These are phyloP conservation scores for Combretum micranthum DNA, from an alignment of 345 rosid species.

Conservation along the genomic window DNA sequence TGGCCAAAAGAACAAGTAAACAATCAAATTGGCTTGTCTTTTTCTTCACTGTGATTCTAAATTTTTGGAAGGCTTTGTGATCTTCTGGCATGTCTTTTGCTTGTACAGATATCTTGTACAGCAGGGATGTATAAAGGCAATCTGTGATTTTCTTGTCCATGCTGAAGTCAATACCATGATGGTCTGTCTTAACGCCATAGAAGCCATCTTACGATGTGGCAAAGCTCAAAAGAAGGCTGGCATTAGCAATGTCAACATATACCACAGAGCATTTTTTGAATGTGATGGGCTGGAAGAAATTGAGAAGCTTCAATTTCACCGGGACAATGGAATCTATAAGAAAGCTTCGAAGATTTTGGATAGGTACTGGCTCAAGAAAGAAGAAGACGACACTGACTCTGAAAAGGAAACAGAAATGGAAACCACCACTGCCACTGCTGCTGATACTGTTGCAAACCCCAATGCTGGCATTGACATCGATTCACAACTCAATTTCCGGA, in stretches of 20 bases:
- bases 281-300: slow-evolving; percentile 32
- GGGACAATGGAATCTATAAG: slow-evolving; percentile 27
- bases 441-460: too few species aligned
- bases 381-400: slow-evolving; percentile 11
- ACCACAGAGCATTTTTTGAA: slow-evolving; percentile 22
- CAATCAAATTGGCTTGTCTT: too few species aligned
- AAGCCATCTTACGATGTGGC: slow-evolving; percentile 31
- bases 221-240: slow-evolving; percentile 26
- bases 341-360: slow-evolving; percentile 31
- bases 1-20: too few species aligned
- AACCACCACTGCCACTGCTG: too few species aligned
- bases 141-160: slow-evolving; percentile 31
- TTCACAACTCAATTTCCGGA: slow-evolving; percentile 15
- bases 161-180: slow-evolving; percentile 24
- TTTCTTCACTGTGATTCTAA: too few species aligned
- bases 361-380: slow-evolving; percentile 29
- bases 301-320: slow-evolving; percentile 27
- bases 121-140: slow-evolving; percentile 34
- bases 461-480: slow-evolving; percentile 6
- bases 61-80: too few species aligned
- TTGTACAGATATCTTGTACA: slow-evolving; percentile 26
- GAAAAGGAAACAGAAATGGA: too few species aligned
- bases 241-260: slow-evolving; percentile 14
- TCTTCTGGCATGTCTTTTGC: background rate
- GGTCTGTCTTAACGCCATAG: slow-evolving; percentile 31